phyloP scores from a whole-genome alignment of 768 basidiomycete genomes.

The Cantharellus anzutake region DNA sequence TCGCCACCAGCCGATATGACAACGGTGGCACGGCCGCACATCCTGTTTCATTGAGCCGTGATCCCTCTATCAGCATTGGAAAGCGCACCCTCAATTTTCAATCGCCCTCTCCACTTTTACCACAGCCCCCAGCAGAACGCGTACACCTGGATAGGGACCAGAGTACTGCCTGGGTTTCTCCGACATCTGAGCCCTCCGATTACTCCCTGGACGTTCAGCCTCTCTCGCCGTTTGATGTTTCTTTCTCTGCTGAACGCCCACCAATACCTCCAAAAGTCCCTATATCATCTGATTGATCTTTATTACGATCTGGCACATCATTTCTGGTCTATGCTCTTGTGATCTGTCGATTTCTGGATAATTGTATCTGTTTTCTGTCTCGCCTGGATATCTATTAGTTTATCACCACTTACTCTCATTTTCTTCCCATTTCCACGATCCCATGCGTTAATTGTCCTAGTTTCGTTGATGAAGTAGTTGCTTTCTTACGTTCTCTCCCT shows the following conservation, averaged over 20 bases:
- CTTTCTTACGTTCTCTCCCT: not conserved
- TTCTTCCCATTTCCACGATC: not conserved
- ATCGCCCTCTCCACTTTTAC: conserved; percentile 51
- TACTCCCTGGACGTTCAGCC: not conserved
- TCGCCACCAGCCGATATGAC: no score
- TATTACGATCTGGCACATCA: not conserved
- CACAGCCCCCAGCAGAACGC: conserved; percentile 60
- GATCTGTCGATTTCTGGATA: not conserved
- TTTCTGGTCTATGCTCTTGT: not conserved
- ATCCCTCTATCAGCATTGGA: conserved; percentile 10
- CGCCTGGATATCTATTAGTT: not conserved
- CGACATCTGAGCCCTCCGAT: not conserved
- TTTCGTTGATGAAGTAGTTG: not conserved
- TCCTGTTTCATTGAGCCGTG: conserved; percentile 1
- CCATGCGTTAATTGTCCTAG: not conserved
- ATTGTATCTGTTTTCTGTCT: not conserved
- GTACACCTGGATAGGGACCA: conserved; percentile 29
- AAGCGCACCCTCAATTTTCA: not conserved
- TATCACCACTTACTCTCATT: not conserved
- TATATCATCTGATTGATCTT: not conserved
- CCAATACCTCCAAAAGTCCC: not conserved
- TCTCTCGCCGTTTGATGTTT: not conserved
- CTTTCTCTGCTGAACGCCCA: not conserved
- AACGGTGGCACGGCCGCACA: no score
- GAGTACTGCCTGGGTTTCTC: not conserved